These are phyloP conservation scores for Alternaria dauci DNA, from an alignment of 2,329 filamentous ascomycete genomes.

Conservation along the genomic window DNA sequence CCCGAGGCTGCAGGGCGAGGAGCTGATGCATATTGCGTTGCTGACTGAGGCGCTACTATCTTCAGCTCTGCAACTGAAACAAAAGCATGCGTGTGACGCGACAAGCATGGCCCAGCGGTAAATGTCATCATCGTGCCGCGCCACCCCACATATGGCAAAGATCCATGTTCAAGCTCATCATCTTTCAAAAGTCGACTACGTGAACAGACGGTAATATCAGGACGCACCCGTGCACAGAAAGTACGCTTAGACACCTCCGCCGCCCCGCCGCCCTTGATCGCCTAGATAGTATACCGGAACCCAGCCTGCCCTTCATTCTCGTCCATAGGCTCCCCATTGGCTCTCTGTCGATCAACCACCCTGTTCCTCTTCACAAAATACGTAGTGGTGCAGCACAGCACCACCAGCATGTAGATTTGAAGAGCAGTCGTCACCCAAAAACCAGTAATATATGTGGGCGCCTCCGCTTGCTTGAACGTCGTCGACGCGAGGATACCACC, in stretches of 20 bases:
- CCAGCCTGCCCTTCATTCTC: slow-evolving; percentile 30
- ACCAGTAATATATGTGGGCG: slow-evolving; percentile 31
- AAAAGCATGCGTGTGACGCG: slow-evolving; percentile 6
- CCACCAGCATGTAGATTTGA: slow-evolving; percentile 28
- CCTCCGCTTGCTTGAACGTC: slow-evolving; percentile 32
- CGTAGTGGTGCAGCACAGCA: slow-evolving; percentile 19
- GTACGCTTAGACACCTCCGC: neutral
- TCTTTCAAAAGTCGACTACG: neutral
- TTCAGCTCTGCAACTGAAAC: slow-evolving; percentile 9
- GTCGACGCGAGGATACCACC: slow-evolving; percentile 36
- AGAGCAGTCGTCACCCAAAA: slow-evolving; percentile 31
- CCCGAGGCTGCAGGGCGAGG: slow-evolving; percentile 6
- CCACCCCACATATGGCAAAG: neutral
- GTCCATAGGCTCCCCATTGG: slow-evolving; percentile 23
- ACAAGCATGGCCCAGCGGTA: slow-evolving; percentile 1
- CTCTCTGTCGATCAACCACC: slow-evolving; percentile 18
- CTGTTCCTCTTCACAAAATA: slow-evolving; percentile 30
- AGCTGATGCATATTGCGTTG: slow-evolving; percentile 19
- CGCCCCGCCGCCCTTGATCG: neutral
- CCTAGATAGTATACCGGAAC: slow-evolving; percentile 27
- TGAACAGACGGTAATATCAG: neutral
- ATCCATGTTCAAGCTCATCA: neutral
- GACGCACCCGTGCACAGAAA: neutral
- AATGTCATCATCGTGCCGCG: slow-evolving; percentile 4
- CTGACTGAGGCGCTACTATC: slow-evolving; percentile 16